phyloP scores from a whole-genome alignment of 495 filamentous ascomycete genomes.

The Aspergillus diversus region DNA sequence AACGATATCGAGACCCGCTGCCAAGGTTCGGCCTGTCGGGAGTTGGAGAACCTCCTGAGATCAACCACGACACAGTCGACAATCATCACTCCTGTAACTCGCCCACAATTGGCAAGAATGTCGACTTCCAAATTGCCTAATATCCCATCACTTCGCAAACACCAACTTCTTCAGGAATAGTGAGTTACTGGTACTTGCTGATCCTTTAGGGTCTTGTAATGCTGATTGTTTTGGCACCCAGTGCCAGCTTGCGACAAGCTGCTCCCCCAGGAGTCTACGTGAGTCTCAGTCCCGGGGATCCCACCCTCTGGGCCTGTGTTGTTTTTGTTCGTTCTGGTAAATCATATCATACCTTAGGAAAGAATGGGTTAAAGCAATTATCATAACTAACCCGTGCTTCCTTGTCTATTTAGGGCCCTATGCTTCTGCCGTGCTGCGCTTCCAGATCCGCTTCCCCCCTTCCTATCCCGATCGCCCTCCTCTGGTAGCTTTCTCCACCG shows the following conservation, averaged over 20 bases:
- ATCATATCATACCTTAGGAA: background rate
- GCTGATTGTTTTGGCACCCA: constrained; percentile 36
- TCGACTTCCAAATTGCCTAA: constrained; percentile 46
- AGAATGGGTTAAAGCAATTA: background rate
- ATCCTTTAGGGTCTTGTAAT: background rate
- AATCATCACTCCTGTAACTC: background rate
- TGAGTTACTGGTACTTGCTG: constrained; percentile 39
- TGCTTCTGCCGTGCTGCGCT: constrained; percentile 82
- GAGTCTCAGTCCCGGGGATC: constrained; percentile 78
- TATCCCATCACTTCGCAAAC: constrained; percentile 55
- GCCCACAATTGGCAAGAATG: constrained; percentile 30
- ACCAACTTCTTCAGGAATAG: constrained; percentile 80
- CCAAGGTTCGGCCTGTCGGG: background rate
- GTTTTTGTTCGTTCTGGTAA: constrained; percentile 86
- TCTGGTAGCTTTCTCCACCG: constrained; percentile 81
- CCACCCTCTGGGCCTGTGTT: constrained; percentile 83
- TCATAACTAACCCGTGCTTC: background rate
- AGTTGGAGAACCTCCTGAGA: constrained; percentile 10
- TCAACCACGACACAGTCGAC: background rate
- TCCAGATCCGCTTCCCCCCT: constrained; percentile 84
- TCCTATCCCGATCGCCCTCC: constrained; percentile 80
- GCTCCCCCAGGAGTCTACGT: constrained; percentile 86
- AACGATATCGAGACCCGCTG: background rate
- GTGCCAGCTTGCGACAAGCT: constrained; percentile 77
- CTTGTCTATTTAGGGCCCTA: constrained; percentile 69